These are phyloP conservation scores for Phytopythium delawarense DNA, from an alignment of 352 stramenopile genomes.

Conservation along the genomic window DNA sequence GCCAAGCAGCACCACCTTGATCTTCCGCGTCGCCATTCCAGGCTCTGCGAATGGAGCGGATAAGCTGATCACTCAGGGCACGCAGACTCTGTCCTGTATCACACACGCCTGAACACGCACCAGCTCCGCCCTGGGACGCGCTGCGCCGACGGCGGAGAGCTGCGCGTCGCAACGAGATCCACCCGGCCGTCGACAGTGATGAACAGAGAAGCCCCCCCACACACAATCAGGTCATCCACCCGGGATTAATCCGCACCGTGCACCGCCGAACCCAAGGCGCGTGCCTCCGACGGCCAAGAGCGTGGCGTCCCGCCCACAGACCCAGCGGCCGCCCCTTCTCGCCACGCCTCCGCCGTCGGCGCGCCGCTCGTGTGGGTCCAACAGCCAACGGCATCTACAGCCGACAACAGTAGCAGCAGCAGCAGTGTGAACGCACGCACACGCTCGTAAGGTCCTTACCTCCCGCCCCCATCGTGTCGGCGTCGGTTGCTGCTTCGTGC, in stretches of 20 bases:
- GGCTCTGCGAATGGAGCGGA: not conserved
- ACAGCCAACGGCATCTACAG: not conserved
- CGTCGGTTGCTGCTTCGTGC: not conserved
- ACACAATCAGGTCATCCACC: not conserved
- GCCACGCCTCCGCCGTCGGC: not conserved
- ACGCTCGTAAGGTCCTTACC: not conserved
- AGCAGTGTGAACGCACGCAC: not conserved
- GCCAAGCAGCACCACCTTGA: slow-evolving; percentile 52
- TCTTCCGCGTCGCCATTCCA: slow-evolving; percentile 9
- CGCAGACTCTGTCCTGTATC: not conserved
- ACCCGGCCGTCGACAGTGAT: no score
- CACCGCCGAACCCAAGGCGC: not conserved
- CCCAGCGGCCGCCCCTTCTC: not conserved
- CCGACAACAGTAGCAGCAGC: no score
- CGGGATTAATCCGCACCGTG: not conserved
- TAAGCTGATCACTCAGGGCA: not conserved
- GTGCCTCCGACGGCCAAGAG: not conserved
- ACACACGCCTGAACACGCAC: not conserved
- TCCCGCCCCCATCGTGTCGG: not conserved
- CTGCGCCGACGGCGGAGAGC: slow-evolving; percentile 1
- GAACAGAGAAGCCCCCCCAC: not conserved
- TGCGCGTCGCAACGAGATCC: not conserved
- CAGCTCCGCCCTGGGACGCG: not conserved
- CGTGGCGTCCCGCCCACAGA: not conserved
- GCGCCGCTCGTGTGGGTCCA: not conserved